Percentiles rank a stretch among this genome's conserved stretches.
These are phyloP conservation scores for Pisolithus albus DNA, from an alignment of 768 basidiomycete genomes.

Conservation along the genomic window DNA sequence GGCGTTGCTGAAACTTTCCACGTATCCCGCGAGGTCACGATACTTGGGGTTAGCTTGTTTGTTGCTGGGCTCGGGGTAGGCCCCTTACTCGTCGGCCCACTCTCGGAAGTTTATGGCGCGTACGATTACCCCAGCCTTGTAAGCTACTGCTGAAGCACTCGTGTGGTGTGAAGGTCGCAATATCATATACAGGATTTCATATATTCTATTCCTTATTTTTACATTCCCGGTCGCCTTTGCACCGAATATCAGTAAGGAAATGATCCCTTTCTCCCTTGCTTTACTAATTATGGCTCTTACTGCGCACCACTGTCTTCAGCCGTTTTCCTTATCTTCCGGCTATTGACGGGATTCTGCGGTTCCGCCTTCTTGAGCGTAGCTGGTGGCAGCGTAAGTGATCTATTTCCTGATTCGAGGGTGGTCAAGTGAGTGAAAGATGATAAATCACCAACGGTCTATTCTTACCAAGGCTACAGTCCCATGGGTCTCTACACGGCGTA, in stretches of 20 bases:
- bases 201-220: constrained; percentile 52
- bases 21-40: constrained; percentile 46
- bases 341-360: constrained; percentile 49
- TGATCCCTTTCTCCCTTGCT: not conserved
- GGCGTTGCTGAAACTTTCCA: constrained; percentile 48
- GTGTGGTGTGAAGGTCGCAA: constrained; percentile 44
- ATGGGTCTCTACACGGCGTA: constrained; percentile 50
- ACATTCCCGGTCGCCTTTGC: constrained; percentile 72
- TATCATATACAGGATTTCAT: constrained; percentile 56
- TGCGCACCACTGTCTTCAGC: constrained; percentile 25
- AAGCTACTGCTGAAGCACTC: not conserved
- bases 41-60: constrained; percentile 42
- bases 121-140: not conserved
- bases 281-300: not conserved
- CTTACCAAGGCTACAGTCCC: constrained; percentile 30
- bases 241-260: constrained; percentile 46
- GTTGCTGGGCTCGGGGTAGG: constrained; percentile 32
- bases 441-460: not conserved
- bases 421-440: constrained; percentile 41
- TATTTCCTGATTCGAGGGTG: constrained; percentile 50
- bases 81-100: constrained; percentile 34
- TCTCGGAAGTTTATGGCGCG: constrained; percentile 33
- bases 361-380: constrained; percentile 56
- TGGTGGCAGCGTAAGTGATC: constrained; percentile 53
- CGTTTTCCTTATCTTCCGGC: constrained; percentile 56